Conservation (phyloP, 768 basidiomycete species). For the Brasilioporus rufonigricans region DNA sequence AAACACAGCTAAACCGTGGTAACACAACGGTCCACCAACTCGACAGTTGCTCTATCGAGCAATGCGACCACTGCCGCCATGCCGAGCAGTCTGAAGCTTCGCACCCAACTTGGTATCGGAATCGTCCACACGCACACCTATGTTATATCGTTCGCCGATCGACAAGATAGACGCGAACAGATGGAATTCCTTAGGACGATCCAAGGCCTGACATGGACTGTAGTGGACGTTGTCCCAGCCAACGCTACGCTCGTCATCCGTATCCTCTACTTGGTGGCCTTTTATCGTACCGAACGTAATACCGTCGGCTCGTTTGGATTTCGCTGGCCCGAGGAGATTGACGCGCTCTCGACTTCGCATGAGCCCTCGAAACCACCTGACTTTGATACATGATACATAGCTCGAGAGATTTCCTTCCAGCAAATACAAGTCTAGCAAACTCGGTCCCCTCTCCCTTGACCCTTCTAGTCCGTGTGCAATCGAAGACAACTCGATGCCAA, state of each 20-base stretch:
- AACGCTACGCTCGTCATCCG: conserved; percentile 36
- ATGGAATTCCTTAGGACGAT: conserved; percentile 54
- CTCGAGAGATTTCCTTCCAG: not conserved
- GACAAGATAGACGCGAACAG: conserved; percentile 51
- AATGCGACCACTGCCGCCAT: not conserved
- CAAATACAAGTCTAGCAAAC: not conserved
- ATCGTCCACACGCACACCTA: conserved; percentile 43
- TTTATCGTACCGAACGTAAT: not conserved
- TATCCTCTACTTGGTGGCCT: conserved; percentile 44
- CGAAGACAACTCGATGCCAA: conserved; percentile 36
- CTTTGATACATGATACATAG: conserved; percentile 28
- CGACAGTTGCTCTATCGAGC: not conserved
- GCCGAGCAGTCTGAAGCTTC: not conserved
- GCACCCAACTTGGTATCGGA: conserved; percentile 28
- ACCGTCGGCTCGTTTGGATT: conserved; percentile 15
- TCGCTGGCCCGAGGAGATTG: conserved; percentile 40
- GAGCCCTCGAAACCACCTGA: conserved; percentile 12
- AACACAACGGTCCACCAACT: not conserved
- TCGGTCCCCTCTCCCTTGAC: not conserved
- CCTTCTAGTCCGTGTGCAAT: conserved; percentile 46
- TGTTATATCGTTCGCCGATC: conserved; percentile 57
- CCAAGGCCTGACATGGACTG: conserved; percentile 52
- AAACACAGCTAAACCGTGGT: not conserved
- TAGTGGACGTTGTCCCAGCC: conserved; percentile 47
- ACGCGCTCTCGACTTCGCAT: conserved; percentile 22